Evolutionary conservation across 345 rosid genomes (phyloP).

Genomic region (Hibiscus syriacus): DNA sequence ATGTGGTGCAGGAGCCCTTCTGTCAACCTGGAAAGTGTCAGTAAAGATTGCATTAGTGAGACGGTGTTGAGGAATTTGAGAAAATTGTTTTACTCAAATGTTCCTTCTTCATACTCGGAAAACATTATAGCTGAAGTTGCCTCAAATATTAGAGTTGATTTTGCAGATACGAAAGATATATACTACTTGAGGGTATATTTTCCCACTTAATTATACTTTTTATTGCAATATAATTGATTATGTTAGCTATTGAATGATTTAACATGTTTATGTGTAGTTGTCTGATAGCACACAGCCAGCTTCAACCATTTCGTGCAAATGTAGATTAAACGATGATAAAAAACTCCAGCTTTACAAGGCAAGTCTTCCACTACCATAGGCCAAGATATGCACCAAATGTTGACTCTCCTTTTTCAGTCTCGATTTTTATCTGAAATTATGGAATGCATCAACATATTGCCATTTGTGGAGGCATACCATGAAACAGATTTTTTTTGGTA

Average conservation of each 20-base stretch:
- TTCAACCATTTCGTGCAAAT: conserved; percentile 47
- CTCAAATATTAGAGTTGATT: conserved; percentile 29
- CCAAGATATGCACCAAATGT: background rate
- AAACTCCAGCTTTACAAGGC: conserved; percentile 48
- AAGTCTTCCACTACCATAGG: conserved; percentile 20
- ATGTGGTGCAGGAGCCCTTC: conserved; percentile 25
- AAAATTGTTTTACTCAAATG: conserved; percentile 28
- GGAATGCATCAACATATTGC: background rate
- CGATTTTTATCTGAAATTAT: background rate
- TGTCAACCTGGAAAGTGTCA: conserved; percentile 10
- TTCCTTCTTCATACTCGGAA: conserved; percentile 36
- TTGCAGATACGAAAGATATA: conserved; percentile 34
- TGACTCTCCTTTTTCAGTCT: background rate
- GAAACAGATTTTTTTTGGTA: conserved; percentile 5
- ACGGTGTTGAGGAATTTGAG: conserved; percentile 15
- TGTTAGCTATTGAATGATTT: conserved; percentile 2
- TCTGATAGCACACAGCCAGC: conserved; percentile 23
- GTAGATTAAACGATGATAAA: conserved; percentile 33
- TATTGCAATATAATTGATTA: background rate
- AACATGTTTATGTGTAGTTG: conserved; percentile 29
- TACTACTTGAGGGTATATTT: conserved; percentile 49
- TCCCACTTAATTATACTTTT: background rate
- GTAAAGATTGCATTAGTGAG: conserved; percentile 23
- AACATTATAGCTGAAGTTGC: conserved; percentile 25
- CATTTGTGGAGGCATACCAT: background rate